phyloP scores from a whole-genome alignment of 2,329 filamentous ascomycete species.

The Epichloe hybrida region DNA sequence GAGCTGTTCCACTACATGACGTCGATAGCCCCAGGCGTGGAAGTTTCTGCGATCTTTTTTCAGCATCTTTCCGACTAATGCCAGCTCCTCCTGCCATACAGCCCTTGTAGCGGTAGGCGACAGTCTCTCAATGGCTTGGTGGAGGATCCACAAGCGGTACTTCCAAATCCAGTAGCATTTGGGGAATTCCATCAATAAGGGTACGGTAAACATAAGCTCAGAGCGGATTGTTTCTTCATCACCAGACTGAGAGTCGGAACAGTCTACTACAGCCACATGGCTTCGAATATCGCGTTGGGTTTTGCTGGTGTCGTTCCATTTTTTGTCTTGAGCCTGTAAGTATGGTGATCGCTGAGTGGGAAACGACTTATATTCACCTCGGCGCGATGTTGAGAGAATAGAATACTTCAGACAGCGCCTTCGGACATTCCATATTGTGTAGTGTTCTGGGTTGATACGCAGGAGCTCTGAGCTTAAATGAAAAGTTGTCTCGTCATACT shows the following conservation, averaged over 20 bases:
- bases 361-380: not conserved
- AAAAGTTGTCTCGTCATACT: conserved; percentile 4
- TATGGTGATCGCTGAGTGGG: not conserved
- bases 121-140: conserved; percentile 54
- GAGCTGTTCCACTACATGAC: conserved; percentile 62
- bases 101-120: conserved; percentile 39
- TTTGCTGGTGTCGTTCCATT: not conserved
- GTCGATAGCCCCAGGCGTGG: conserved; percentile 88
- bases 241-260: not conserved
- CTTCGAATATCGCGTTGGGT: not conserved
- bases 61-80: conserved; percentile 77
- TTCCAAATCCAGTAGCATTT: conserved; percentile 99
- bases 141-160: conserved; percentile 74
- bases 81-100: conserved; percentile 77
- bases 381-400: not conserved
- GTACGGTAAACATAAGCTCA: conserved; percentile 73
- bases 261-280: not conserved
- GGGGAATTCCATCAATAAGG: conserved; percentile 70
- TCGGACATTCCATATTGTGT: conserved; percentile 83
- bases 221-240: conserved; percentile 38
- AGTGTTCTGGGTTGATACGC: conserved; percentile 72
- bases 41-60: conserved; percentile 82
- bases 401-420: conserved; percentile 51
- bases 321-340: not conserved
- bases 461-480: conserved; percentile 46